These are phyloP conservation scores for Iris pallida DNA, from an alignment of 116 monocot species.

Conservation along the genomic window DNA sequence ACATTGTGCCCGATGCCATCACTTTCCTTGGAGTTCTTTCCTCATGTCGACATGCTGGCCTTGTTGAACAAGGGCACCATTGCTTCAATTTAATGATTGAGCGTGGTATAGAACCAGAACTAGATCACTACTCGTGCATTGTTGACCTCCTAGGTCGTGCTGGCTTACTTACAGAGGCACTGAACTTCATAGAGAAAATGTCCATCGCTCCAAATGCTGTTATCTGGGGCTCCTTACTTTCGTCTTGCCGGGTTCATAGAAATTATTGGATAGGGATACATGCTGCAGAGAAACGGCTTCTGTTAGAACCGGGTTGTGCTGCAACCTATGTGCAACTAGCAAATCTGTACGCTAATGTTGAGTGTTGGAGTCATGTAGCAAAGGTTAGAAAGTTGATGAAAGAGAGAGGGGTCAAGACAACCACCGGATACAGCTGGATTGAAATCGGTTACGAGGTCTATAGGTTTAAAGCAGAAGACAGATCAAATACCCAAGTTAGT, in stretches of 20 bases:
- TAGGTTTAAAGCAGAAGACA: constrained; percentile 39
- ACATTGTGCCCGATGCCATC: constrained; percentile 32
- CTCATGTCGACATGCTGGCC: constrained; percentile 58
- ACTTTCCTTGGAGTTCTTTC: constrained; percentile 65
- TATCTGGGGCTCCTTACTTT: constrained; percentile 73
- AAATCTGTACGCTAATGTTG: constrained; percentile 48
- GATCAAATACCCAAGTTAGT: constrained; percentile 17
- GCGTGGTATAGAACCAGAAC: constrained; percentile 36
- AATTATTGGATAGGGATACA: constrained; percentile 50
- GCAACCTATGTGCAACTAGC: constrained; percentile 65
- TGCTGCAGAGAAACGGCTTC: constrained; percentile 48
- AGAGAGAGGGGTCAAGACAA: constrained; percentile 50
- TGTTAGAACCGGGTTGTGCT: constrained; percentile 55
- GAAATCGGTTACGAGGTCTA: constrained; percentile 51
- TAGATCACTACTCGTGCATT: constrained; percentile 73
- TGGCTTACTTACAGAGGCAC: constrained; percentile 55
- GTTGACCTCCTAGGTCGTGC: constrained; percentile 69
- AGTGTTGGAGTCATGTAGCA: constrained; percentile 48
- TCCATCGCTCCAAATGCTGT: constrained; percentile 53
- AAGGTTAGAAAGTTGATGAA: constrained; percentile 65
- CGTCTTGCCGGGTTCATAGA: constrained; percentile 54
- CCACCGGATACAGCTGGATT: constrained; percentile 70
- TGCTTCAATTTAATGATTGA: constrained; percentile 53
- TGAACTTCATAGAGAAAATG: constrained; percentile 53
- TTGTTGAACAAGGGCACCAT: constrained; percentile 37